These are phyloP conservation scores for Thymus quinquecostatus DNA, from an alignment of 257 asterid species.

Conservation along the genomic window DNA sequence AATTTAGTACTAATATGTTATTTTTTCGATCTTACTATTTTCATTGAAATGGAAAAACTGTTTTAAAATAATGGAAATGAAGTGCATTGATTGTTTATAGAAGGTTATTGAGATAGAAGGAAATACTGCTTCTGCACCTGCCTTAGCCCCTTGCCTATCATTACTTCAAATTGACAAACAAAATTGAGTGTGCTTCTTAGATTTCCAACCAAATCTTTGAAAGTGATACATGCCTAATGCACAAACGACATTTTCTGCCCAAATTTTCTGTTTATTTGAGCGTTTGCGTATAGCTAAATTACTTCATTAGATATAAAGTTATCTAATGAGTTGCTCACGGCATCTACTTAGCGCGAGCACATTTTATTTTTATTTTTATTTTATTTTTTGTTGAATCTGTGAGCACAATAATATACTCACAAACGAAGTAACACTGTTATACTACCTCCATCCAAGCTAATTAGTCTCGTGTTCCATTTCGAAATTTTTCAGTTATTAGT, in stretches of 20 bases:
- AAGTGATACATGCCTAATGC: neutral
- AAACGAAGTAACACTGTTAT: too few relatives aligned
- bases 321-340: too few relatives aligned
- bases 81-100: neutral
- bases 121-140: neutral
- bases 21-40: neutral
- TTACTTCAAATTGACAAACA: conserved; percentile 8
- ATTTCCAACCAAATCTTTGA: conserved; percentile 1
- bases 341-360: too few relatives aligned
- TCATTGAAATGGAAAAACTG: neutral
- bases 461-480: too few relatives aligned
- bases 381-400: too few relatives aligned
- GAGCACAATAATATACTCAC: too few relatives aligned
- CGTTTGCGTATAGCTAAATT: neutral
- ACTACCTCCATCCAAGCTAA: too few relatives aligned
- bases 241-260: neutral
- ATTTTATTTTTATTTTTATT: too few relatives aligned
- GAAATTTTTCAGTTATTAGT: too few relatives aligned
- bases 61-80: neutral
- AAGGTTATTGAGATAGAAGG: neutral
- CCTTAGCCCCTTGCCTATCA: neutral
- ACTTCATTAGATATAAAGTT: too few relatives aligned
- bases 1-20: neutral
- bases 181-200: neutral
- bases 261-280: neutral